Evolutionary conservation across 352 stramenopile species (phyloP).

Genomic region (Phytopythium sindhum): DNA sequence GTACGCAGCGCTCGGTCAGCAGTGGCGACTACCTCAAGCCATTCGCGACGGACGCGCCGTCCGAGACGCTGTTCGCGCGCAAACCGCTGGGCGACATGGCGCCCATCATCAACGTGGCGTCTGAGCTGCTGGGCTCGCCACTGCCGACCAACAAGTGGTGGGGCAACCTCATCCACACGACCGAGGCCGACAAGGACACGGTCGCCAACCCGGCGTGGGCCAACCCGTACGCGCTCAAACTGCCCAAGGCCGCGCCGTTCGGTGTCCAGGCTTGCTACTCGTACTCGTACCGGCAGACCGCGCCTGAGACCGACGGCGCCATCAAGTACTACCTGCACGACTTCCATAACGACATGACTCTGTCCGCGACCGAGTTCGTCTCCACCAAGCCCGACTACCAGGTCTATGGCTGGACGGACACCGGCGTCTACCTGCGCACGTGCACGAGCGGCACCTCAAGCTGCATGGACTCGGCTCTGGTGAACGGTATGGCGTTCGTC

Average conservation of each 20-base stretch:
- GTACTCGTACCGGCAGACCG: slow-evolving; percentile 51
- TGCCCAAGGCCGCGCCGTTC: slow-evolving; percentile 41
- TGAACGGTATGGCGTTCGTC: slow-evolving; percentile 75
- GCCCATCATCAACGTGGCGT: slow-evolving; percentile 57
- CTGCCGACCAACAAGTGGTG: slow-evolving; percentile 86
- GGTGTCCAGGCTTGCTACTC: slow-evolving; percentile 63
- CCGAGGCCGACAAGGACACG: slow-evolving; percentile 27
- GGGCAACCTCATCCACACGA: slow-evolving; percentile 70
- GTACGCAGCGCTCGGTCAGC: slow-evolving; percentile 10
- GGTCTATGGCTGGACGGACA: slow-evolving; percentile 60
- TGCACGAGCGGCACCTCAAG: slow-evolving; percentile 27
- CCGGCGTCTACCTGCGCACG: slow-evolving; percentile 54
- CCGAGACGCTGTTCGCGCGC: slow-evolving; percentile 38
- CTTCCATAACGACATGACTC: slow-evolving; percentile 61
- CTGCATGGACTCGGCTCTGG: slow-evolving; percentile 52
- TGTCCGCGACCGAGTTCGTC: slow-evolving; percentile 61
- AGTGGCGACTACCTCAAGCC: slow-evolving; percentile 26
- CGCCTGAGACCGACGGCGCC: slow-evolving; percentile 33
- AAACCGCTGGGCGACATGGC: slow-evolving; percentile 36
- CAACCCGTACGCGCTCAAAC: slow-evolving; percentile 66
- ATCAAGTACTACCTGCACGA: slow-evolving; percentile 63
- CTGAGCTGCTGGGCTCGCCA: slow-evolving; percentile 38
- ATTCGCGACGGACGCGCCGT: slow-evolving; percentile 38
- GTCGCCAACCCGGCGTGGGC: slow-evolving; percentile 50
- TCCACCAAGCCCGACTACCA: slow-evolving; percentile 65